These are phyloP conservation scores for Trichoderma sp. DNA, from an alignment of 2,329 filamentous ascomycete species.

Conservation along the genomic window DNA sequence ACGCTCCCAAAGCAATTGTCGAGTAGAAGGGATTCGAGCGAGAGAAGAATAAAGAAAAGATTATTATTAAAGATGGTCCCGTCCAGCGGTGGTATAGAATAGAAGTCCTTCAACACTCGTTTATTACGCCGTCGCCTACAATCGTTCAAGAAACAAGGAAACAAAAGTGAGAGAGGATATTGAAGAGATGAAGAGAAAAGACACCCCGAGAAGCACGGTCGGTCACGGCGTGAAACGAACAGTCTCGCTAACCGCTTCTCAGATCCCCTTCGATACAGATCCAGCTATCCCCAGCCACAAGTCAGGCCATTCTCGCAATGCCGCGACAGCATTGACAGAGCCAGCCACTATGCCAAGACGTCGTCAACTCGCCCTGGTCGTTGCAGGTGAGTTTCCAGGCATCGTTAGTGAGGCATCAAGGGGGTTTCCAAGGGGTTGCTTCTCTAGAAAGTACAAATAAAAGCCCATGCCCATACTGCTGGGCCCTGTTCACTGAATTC, in stretches of 20 bases:
- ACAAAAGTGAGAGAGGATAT: not conserved
- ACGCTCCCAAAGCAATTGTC: not conserved
- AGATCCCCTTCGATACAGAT: constrained; percentile 12
- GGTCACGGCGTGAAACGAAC: not conserved
- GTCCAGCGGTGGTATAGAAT: constrained; percentile 19
- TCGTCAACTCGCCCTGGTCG: not conserved
- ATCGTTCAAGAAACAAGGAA: not conserved
- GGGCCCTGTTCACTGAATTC: not conserved
- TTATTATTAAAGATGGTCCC: constrained; percentile 4
- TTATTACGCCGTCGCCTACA: not conserved
- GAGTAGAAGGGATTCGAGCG: not conserved
- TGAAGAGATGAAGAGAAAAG: not conserved
- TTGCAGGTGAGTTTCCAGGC: constrained; percentile 15
- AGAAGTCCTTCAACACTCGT: not conserved
- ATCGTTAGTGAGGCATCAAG: not conserved
- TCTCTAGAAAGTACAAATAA: not conserved
- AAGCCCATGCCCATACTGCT: no score
- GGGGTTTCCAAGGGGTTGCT: not conserved
- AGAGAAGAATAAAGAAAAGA: not conserved
- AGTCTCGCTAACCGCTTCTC: not conserved
- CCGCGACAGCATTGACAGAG: not conserved
- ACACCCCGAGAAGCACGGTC: not conserved
- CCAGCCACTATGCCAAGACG: constrained; percentile 1
- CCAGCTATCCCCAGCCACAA: not conserved
- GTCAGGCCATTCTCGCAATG: constrained; percentile 16